Percentiles rank a stretch among this genome's conserved stretches.
These are phyloP conservation scores for Colletotrichum neosansevieriae DNA, from an alignment of 2,329 filamentous ascomycete genomes.

Conservation along the genomic window DNA sequence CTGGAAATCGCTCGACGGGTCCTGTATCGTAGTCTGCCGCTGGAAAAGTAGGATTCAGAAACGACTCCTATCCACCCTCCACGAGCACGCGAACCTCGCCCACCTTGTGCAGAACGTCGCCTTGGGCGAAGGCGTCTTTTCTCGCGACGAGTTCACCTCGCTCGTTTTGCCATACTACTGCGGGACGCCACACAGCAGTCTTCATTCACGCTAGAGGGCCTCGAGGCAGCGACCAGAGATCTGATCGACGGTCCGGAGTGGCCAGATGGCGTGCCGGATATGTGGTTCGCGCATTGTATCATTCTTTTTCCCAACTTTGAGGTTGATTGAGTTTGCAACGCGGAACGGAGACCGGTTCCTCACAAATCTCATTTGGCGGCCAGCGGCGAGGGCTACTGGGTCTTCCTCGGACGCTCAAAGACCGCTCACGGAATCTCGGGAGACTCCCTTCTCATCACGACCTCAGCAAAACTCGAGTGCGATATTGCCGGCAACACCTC, in stretches of 20 bases:
- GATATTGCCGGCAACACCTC: too few relatives aligned
- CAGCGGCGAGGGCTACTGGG: not conserved
- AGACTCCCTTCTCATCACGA: too few relatives aligned
- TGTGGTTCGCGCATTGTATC: conserved; percentile 4
- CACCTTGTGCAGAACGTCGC: not conserved
- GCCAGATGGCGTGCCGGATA: not conserved
- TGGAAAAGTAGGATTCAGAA: not conserved
- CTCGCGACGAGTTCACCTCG: not conserved
- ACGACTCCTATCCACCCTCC: not conserved
- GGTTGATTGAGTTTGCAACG: not conserved
- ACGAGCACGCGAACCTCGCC: not conserved
- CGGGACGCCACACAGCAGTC: not conserved
- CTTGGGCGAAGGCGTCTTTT: not conserved
- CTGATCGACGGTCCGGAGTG: not conserved
- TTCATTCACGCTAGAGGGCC: not conserved
- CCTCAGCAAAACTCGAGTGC: too few relatives aligned
- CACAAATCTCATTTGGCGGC: not conserved
- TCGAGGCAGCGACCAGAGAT: not conserved
- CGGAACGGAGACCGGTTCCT: not conserved
- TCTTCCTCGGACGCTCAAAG: too few relatives aligned
- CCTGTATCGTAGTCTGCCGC: conserved; percentile 2
- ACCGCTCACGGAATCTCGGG: too few relatives aligned
- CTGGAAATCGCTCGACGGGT: not conserved
- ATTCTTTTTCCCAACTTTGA: not conserved
- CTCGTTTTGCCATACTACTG: not conserved